Evolutionary conservation across 768 basidiomycete species (phyloP).

Genomic region (Phlebiopsis flavidoalba): DNA sequence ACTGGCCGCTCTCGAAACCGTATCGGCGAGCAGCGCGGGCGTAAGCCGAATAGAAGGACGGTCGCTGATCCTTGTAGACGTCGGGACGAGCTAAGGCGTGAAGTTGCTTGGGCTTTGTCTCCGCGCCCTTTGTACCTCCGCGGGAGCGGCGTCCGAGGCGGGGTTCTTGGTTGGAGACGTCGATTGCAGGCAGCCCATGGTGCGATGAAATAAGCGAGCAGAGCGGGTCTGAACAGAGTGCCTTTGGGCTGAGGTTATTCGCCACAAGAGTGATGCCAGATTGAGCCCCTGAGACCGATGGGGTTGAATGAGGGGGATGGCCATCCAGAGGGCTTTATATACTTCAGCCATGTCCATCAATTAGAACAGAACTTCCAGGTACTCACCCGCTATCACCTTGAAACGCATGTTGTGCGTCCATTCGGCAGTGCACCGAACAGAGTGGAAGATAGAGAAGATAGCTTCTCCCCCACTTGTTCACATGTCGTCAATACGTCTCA

Average conservation of each 20-base stretch:
- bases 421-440: neutral
- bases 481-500: neutral
- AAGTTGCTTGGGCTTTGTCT: conserved; percentile 5
- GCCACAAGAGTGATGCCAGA: neutral
- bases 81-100: conserved; percentile 21
- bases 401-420: neutral
- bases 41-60: conserved; percentile 24
- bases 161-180: conserved; percentile 4
- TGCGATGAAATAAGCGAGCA: neutral
- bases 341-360: too few relatives aligned
- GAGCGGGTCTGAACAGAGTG: neutral
- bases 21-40: conserved; percentile 26
- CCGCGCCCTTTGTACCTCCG: neutral
- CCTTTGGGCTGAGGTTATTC: neutral
- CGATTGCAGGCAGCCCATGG: conserved; percentile 7
- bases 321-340: neutral
- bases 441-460: neutral
- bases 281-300: neutral
- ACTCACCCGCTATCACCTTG: neutral
- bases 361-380: neutral
- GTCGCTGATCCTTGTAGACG: conserved; percentile 17
- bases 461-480: conserved; percentile 3
- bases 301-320: neutral
- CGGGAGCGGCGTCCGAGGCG: neutral
- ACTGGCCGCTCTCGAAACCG: conserved; percentile 22